A percentile compares a stretch with the other conserved stretches of the same genome.
These are phyloP conservation scores for Emiliania huxleyi DNA, from an alignment of 78 protist species.

Conservation along the genomic window DNA sequence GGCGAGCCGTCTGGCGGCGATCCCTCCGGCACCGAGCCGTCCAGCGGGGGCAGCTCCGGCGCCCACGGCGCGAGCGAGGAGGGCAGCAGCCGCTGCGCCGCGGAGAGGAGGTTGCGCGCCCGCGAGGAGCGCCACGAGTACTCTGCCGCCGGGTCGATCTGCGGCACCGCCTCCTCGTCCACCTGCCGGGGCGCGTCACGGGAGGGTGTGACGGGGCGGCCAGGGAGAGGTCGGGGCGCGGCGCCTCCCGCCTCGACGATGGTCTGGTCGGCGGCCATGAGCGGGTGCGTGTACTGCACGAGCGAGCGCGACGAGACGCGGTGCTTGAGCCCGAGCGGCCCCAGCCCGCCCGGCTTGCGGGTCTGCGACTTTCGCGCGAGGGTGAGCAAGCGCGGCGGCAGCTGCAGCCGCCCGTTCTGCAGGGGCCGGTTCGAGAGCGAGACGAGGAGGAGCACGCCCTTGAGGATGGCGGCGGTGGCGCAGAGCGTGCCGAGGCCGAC, in stretches of 20 bases:
- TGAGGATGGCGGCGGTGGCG: not conserved
- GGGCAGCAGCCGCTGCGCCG: too few relatives aligned
- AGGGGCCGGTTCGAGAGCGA: not conserved
- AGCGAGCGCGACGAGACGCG: not conserved
- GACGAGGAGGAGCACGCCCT: not conserved
- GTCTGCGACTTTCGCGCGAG: not conserved
- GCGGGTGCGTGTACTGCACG: not conserved
- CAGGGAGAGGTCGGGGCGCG: too few relatives aligned
- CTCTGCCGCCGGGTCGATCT: too few relatives aligned
- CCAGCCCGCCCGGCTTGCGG: constrained; percentile 16
- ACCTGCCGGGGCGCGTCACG: too few relatives aligned
- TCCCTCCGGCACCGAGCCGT: too few relatives aligned
- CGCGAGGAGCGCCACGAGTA: too few relatives aligned
- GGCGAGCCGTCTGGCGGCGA: too few relatives aligned
- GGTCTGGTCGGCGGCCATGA: not conserved
- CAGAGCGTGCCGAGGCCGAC: not conserved
- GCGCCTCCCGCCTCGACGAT: not conserved
- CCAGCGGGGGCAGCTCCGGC: too few relatives aligned
- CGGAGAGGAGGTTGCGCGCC: too few relatives aligned
- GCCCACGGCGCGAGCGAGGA: too few relatives aligned
- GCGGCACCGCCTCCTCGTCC: too few relatives aligned
- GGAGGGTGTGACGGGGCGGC: too few relatives aligned
- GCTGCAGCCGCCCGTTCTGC: not conserved
- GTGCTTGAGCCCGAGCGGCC: not conserved
- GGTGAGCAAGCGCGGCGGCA: not conserved